Evolutionary conservation across 2,329 filamentous ascomycete genomes (phyloP).

Genomic region (Cytospora paraplurivora): DNA sequence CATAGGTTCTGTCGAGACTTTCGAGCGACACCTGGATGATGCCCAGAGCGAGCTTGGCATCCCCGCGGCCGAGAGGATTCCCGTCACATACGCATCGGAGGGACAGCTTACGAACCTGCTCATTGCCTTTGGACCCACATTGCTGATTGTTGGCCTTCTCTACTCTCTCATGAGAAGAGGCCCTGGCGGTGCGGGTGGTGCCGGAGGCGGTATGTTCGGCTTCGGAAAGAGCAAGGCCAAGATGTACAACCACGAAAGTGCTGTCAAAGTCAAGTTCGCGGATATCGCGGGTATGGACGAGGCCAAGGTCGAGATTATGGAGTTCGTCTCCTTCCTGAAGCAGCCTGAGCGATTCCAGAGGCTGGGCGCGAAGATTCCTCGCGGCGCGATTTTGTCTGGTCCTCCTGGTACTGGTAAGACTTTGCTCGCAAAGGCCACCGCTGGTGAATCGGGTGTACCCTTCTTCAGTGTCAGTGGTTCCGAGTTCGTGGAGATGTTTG

Average conservation of each 20-base stretch:
- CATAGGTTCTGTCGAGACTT: conserved; percentile 91
- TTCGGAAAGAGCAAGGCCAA: conserved; percentile 96
- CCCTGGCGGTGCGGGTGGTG: conserved; percentile 64
- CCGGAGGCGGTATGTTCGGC: conserved; percentile 81
- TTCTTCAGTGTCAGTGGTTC: conserved; percentile 99
- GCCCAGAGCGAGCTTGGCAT: conserved; percentile 88
- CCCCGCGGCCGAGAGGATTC: conserved; percentile 84
- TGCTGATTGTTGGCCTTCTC: conserved; percentile 82
- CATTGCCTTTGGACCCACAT: conserved; percentile 78
- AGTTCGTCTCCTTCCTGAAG: conserved; percentile 97
- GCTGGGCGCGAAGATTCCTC: conserved; percentile 95
- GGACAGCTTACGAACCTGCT: conserved; percentile 74
- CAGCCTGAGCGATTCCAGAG: conserved; percentile 90
- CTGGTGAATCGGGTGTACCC: conserved; percentile 92
- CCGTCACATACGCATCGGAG: conserved; percentile 82
- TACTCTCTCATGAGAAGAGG: conserved; percentile 79
- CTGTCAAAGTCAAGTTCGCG: conserved; percentile 94
- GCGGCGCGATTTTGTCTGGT: conserved; percentile 94
- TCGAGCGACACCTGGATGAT: conserved; percentile 84
- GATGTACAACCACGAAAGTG: conserved; percentile 95
- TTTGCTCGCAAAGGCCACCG: conserved; percentile 92
- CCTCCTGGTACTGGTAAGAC: conserved; percentile 99
- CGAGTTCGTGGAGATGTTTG: conserved; percentile 99
- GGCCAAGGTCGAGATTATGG: conserved; percentile 98
- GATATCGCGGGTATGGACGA: conserved; percentile 99